Base-by-base conservation (phyloP, 2,329 filamentous ascomycete genomes). In the Diaporthe sp. region DNA sequence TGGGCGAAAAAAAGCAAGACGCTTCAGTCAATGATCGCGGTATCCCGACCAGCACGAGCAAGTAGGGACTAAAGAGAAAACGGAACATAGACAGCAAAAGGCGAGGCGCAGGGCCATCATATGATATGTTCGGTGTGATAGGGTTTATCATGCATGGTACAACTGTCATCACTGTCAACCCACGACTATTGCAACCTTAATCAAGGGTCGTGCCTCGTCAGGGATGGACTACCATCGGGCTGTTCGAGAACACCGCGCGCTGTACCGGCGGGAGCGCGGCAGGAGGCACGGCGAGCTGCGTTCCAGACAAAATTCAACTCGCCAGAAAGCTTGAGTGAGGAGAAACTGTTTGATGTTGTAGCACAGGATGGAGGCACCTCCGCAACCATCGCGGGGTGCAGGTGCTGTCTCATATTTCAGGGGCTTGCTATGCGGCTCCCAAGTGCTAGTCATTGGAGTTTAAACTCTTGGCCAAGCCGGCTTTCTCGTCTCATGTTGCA, bases 401-500 rank as follows among this genome's bases (percentile, higher is more conserved):
- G 28, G 28, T 53, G 46, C 61, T 53, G 65, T 68, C 65, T 68
- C 65, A 68, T 53, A 53, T 68, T 31, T 68, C 65, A 53, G 65
- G 65, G 65, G 65, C 46, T 51, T 17, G 31, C 46, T 28, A 53
- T 53, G 65, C 65, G 65, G 65, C 65, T 53, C 65, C n/a, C 31
- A 7, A 49, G 22, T 17, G 34, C 65, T 68, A 68, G 46, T 68
- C 46, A 68, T 25, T n/a, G 15, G 31, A 17, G 34, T 46, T 68
- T 68, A 68, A 19, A 39, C n/a, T 68, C 65, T 19, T 53, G 31
- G 65, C 65, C 65, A 68, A 68, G 65, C 46, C 65, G 65, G 46
- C 46, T 53, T n/a, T 39, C 42, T 68, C 65, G 65, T 68, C 65
- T 68, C 65, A 68, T 68, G 44, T 68, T 39, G 46, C 65, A 53